phyloP scores from a whole-genome alignment of 129 eudicot species.

The Flaveria brownii region DNA sequence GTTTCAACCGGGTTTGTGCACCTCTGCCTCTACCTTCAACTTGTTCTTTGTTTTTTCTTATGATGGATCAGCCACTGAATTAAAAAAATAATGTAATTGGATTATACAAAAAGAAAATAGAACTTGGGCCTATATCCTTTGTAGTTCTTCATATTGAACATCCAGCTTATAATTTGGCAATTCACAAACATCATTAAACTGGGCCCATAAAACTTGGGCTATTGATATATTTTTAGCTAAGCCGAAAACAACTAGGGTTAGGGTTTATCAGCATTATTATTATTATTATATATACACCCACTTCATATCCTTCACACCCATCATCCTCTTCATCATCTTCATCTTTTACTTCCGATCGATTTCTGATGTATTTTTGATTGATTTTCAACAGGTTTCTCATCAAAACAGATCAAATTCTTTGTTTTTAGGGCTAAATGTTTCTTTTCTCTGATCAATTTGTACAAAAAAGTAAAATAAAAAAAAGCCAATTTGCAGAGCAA shows the following conservation, averaged over 20 bases:
- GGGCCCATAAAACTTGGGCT: conserved; percentile 13
- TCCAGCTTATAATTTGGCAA: too few relatives aligned
- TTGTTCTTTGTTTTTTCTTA: too few relatives aligned
- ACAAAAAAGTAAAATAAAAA: background rate
- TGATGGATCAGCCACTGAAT: too few relatives aligned
- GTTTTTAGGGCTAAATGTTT: background rate
- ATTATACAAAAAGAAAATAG: too few relatives aligned
- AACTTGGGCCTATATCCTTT: too few relatives aligned
- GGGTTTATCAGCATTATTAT: conserved; percentile 15
- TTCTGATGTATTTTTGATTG: too few relatives aligned
- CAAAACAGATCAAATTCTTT: background rate
- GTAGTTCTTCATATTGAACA: background rate
- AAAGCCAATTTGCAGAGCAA: conserved; percentile 64
- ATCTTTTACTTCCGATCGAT: background rate
- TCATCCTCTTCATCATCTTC: background rate
- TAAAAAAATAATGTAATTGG: too few relatives aligned
- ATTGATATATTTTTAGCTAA: background rate
- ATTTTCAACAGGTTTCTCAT: background rate
- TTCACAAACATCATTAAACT: background rate
- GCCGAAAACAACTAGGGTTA: conserved; percentile 9
- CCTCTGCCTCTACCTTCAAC: too few relatives aligned
- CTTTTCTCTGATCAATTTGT: background rate
- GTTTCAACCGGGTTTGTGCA: too few relatives aligned
- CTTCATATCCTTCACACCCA: background rate
- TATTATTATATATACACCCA: background rate